phyloP scores from a whole-genome alignment of 352 stramenopile species.

The Globisporangium carolinianum region DNA sequence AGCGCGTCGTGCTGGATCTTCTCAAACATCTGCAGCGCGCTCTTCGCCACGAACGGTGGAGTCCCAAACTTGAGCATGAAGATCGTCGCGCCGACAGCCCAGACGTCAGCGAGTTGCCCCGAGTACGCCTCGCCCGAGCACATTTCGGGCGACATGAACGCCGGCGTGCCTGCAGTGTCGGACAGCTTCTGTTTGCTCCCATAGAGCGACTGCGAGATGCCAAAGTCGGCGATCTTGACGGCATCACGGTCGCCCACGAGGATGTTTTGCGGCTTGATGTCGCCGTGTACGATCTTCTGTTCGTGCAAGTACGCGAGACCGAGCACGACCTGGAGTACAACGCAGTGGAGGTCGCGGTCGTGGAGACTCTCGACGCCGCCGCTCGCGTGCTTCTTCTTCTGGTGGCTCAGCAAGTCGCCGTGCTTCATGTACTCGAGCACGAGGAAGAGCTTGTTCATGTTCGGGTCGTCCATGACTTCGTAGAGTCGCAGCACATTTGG shows the following conservation, averaged over 20 bases:
- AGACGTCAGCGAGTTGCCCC: slow-evolving; percentile 87
- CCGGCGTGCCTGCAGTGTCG: slow-evolving; percentile 82
- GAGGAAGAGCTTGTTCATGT: slow-evolving; percentile 93
- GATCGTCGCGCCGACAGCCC: slow-evolving; percentile 84
- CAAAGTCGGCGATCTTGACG: slow-evolving; percentile 91
- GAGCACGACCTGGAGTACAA: slow-evolving; percentile 67
- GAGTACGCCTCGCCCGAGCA: slow-evolving; percentile 79
- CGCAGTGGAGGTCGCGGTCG: slow-evolving; percentile 65
- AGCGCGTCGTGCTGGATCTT: slow-evolving; percentile 79
- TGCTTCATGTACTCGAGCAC: slow-evolving; percentile 96
- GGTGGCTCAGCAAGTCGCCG: slow-evolving; percentile 61
- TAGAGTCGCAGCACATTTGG: slow-evolving; percentile 92
- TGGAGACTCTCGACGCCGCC: slow-evolving; percentile 30
- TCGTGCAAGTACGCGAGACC: slow-evolving; percentile 88
- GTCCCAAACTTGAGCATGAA: slow-evolving; percentile 88
- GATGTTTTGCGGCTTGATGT: slow-evolving; percentile 88
- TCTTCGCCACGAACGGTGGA: slow-evolving; percentile 87
- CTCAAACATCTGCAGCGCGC: slow-evolving; percentile 83
- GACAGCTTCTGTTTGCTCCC: slow-evolving; percentile 73
- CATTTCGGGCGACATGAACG: slow-evolving; percentile 92
- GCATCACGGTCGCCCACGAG: slow-evolving; percentile 82
- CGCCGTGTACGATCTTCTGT: slow-evolving; percentile 80
- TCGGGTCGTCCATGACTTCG: slow-evolving; percentile 95
- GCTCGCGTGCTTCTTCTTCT: slow-evolving; percentile 59
- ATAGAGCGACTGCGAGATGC: slow-evolving; percentile 84